These are phyloP conservation scores for Penicillium fuscoglaucum DNA, from an alignment of 2,329 filamentous ascomycete genomes.

Conservation along the genomic window DNA sequence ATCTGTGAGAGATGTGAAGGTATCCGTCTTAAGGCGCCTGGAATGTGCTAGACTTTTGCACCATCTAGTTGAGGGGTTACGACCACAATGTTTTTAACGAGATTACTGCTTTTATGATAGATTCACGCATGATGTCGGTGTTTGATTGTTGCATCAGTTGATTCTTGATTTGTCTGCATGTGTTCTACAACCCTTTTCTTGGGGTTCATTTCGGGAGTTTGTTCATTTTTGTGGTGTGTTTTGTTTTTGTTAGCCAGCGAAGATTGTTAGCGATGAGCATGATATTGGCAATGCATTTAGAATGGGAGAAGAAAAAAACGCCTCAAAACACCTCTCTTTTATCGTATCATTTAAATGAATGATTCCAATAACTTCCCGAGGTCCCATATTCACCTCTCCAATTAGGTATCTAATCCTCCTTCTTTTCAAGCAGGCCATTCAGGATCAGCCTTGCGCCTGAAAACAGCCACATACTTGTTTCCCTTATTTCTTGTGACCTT, in stretches of 20 bases:
- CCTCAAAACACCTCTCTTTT: conserved; percentile 16
- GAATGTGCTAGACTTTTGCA: conserved; percentile 21
- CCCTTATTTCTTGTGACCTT: conserved; percentile 92
- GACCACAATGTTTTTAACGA: conserved; percentile 5
- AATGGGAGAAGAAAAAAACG: conserved; percentile 10
- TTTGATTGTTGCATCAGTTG: conserved; percentile 14
- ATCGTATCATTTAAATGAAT: neutral
- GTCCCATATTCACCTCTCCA: neutral
- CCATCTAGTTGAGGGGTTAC: neutral
- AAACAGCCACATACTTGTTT: conserved; percentile 87
- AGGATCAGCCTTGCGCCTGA: conserved; percentile 76
- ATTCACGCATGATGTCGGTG: conserved; percentile 17
- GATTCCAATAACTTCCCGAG: neutral
- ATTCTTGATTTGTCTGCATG: conserved; percentile 10
- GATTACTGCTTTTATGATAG: conserved; percentile 17
- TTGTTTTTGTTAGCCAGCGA: conserved; percentile 12
- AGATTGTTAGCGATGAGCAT: conserved; percentile 13
- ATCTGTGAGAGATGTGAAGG: conserved; percentile 65
- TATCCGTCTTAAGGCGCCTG: conserved; percentile 59
- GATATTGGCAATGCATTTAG: conserved; percentile 21
- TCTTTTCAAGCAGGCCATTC: conserved; percentile 56
- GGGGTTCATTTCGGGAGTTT: conserved; percentile 5
- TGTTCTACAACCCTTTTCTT: conserved; percentile 4
- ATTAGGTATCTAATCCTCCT: neutral
- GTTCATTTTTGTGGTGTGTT: neutral